Base-by-base conservation (phyloP, 208 protist genomes). In the Trypanosoma scelopori region DNA sequence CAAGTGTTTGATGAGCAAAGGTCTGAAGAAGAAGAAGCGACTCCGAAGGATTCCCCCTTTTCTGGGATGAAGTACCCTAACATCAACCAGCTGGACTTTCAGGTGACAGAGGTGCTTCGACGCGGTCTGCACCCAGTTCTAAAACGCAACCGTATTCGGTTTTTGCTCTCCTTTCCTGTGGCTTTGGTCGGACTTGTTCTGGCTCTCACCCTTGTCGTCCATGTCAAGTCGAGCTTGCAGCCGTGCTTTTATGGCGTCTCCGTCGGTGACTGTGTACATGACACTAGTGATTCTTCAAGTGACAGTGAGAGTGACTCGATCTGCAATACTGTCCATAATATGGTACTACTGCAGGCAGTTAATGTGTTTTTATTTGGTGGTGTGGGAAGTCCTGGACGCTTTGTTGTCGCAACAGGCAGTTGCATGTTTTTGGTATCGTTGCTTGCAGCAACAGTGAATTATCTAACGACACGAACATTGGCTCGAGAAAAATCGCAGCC, bases 51-150 rank as follows among this genome's bases (percentile, higher is more conserved):
- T 20, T 63, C 61, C 28, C 87, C 87, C 12, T 93, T 90, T 57
- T 53, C 55, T 13, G 28, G 49, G 13, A 77, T 91, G 64, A 62
- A 60, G n/a, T 93, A 89, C 65, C 87, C 87, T 3, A 93, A 77
- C 48, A 63, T 89, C 18, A 65, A 74, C 5, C 87, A 84, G 45
- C 76, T 80, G 1, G 78, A 87, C 42, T 61, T 79, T 43, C 82
- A 82, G 1, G 49, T 87, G 7, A 62, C 39, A 3, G 35, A 72
- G 13, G 64, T 93, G 25, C 59, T 93, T n/a, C 55, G 57, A 28
- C 61, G 81, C 46, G 71, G 74, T 25, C 39, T 76, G 41, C 69
- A 87, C 58, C 76, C 75, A 16, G 20, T 13, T 9, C 52, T 90
- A 0, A 62, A 62, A n/a, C 48, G 51, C 6, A 78, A 71, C 23